Evolutionary conservation across 768 basidiomycete genomes (phyloP), one percentile per base, ranked within the genome.

Genomic region (Naganishia onofrii): DNA sequence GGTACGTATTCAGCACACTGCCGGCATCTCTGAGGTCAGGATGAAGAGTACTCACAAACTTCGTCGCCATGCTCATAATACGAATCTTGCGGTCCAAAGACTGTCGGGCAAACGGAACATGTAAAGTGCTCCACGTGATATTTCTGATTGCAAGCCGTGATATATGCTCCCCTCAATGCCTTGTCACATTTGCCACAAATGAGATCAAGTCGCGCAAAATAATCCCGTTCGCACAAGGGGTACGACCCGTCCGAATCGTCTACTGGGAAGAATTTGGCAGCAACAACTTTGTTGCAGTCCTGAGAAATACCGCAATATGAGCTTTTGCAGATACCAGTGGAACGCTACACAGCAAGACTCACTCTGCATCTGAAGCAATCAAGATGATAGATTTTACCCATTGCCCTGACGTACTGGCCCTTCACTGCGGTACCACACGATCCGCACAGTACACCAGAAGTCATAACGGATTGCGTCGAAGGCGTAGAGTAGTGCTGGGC

Each of bases 111-210:
- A 69, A 94, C 88, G 6, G 93, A 95, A 83, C 96, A 99, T 57
- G 94, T 96, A 81, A 99, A 99, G 81, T 98, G 96, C 83, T 99
- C 96, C 74, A 98, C 94, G 81, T 99, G 95, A 82, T 89, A 99
- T 82, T 99, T 99, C 85, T 93, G 92, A 84, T 90, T 94, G 85
- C 96, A 96, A 52, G 96, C 96, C 52, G 96, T 99, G 84, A 99
- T 98, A 77, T 99, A 99, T 82, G 93, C 96, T 66, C 93, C 95
- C 77, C 96, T 85, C 71, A 99, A 82, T 48, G 96, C 96, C 84
- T 89, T 88, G 52, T 90, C 89, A 82, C 96, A 99, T 82, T 96
- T 95, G 56, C 89, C 91, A 80, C 96, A 99, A 72, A 99, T 93
- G 76, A 99, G 86, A 82, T 93, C 93, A 66, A 99, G 85, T 68